Percentiles rank a stretch among this genome's conserved stretches.
Conservation (phyloP, 179 eudicot genomes). For the Spergularia azorica region DNA sequence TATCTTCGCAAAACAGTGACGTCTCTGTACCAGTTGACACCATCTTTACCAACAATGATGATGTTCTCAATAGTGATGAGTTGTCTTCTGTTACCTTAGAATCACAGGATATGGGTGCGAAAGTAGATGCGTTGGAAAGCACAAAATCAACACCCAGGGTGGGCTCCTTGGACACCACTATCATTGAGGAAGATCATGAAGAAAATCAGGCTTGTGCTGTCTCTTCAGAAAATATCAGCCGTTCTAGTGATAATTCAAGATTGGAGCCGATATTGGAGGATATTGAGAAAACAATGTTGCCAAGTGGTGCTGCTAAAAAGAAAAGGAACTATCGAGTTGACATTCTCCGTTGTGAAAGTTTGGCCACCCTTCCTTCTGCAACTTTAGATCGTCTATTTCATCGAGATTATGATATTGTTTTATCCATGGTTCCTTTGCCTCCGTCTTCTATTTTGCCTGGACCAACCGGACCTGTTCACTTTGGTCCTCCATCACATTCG, state of each 20-base stretch:
- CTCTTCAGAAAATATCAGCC: conserved; percentile 28
- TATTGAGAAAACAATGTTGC: conserved; percentile 40
- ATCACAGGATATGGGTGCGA: conserved; percentile 23
- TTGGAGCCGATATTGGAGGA: conserved; percentile 36
- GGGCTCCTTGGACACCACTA: conserved; percentile 33
- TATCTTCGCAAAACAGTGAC: conserved; percentile 40
- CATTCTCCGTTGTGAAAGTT: conserved; percentile 94
- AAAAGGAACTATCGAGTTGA: conserved; percentile 76
- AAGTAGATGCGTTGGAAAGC: conserved; percentile 24
- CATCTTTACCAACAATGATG: conserved; percentile 24
- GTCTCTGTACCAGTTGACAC: conserved; percentile 37
- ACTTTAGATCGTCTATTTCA: conserved; percentile 78
- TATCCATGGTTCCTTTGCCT: conserved; percentile 97
- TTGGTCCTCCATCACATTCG: conserved; percentile 95
- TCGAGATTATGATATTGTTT: conserved; percentile 86
- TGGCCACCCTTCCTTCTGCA: conserved; percentile 84
- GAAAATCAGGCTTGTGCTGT: conserved; percentile 28
- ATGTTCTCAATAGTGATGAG: conserved; percentile 30
- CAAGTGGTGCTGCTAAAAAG: conserved; percentile 43
- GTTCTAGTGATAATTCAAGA: conserved; percentile 32
- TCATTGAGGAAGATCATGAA: conserved; percentile 29
- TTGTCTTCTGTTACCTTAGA: conserved; percentile 16
- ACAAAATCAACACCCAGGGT: conserved; percentile 26
- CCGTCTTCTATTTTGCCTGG: conserved; percentile 90
- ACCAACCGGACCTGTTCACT: conserved; percentile 89